A percentile compares a stretch with the other conserved stretches of the same genome.
Conservation (phyloP, 2,329 filamentous ascomycete genomes). For the Ambrosiella beaveri region DNA sequence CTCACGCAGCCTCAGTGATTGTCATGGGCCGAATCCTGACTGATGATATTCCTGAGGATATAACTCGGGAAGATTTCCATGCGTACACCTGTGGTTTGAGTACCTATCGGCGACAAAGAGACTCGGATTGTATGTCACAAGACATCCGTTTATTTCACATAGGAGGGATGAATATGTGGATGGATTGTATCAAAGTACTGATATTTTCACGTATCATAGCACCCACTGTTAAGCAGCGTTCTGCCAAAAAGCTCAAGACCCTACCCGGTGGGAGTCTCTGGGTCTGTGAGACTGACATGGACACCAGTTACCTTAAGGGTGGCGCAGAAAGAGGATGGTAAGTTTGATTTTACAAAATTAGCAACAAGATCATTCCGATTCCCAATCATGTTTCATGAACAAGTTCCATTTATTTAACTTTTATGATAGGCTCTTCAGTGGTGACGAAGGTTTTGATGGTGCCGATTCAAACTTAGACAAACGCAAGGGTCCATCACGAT, state of each 20-base stretch:
- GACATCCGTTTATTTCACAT: too few species aligned
- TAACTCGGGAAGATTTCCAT: constrained; percentile 60
- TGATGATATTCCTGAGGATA: constrained; percentile 53
- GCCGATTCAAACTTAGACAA: not conserved
- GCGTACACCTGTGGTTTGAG: constrained; percentile 73
- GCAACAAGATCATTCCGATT: constrained; percentile 3
- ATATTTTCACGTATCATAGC: not conserved
- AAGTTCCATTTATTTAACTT: not conserved
- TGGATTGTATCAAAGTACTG: not conserved
- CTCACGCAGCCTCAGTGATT: constrained; percentile 82
- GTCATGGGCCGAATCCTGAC: constrained; percentile 70
- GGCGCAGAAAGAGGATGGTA: constrained; percentile 84
- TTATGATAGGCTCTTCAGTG: constrained; percentile 6
- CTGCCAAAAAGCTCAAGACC: not conserved
- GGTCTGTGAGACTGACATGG: constrained; percentile 63
- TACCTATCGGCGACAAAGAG: constrained; percentile 28
- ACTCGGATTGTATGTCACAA: not conserved
- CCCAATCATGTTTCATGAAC: constrained; percentile 6
- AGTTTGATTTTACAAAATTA: constrained; percentile 19
- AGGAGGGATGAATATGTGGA: not conserved
- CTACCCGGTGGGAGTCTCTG: constrained; percentile 45
- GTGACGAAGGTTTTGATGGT: constrained; percentile 9
- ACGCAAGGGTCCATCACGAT: not conserved
- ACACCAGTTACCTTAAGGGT: constrained; percentile 63
- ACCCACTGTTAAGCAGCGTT: too few species aligned